These are phyloP conservation scores for Sicyos baderoa DNA, from an alignment of 306 rosid species.

Conservation along the genomic window DNA sequence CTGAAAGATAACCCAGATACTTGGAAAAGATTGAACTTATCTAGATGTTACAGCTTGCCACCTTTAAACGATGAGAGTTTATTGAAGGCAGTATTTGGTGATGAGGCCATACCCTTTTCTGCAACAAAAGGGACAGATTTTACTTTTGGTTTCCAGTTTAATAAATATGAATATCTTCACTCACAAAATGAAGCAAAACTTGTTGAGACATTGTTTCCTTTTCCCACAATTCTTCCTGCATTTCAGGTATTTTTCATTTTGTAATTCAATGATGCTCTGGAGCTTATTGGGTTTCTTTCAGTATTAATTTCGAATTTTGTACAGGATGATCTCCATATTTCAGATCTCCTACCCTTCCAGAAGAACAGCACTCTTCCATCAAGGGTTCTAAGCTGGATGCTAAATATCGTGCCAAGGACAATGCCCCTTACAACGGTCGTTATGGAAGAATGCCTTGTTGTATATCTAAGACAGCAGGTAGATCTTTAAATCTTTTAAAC, in stretches of 20 bases:
- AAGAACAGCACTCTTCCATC: conserved; percentile 88
- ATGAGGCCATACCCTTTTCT: conserved; percentile 35
- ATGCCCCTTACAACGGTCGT: conserved; percentile 73
- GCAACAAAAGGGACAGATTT: conserved; percentile 60
- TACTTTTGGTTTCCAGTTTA: conserved; percentile 71
- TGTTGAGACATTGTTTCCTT: conserved; percentile 73
- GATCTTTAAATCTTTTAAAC: conserved; percentile 23
- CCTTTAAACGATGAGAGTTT: conserved; percentile 67
- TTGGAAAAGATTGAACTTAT: conserved; percentile 60
- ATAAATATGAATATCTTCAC: conserved; percentile 57
- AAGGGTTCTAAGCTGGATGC: conserved; percentile 78
- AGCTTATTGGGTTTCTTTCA: conserved; percentile 20
- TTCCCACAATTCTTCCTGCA: conserved; percentile 78
- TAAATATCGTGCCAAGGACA: conserved; percentile 52
- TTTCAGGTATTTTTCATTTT: conserved; percentile 49
- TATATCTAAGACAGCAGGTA: conserved; percentile 78
- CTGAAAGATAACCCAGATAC: conserved; percentile 44
- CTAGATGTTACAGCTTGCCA: conserved; percentile 57
- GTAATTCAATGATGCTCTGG: conserved; percentile 15
- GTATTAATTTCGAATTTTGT: conserved; percentile 25
- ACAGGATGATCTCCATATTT: conserved; percentile 68
- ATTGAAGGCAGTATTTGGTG: conserved; percentile 57
- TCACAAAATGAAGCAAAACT: conserved; percentile 49
- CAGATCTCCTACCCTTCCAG: conserved; percentile 90
- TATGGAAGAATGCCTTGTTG: conserved; percentile 75